A percentile compares a stretch with the other conserved stretches of the same genome.
Evolutionary conservation across 148 eudicot species (phyloP).

Genomic region (Fagopyrum homotropicum): DNA sequence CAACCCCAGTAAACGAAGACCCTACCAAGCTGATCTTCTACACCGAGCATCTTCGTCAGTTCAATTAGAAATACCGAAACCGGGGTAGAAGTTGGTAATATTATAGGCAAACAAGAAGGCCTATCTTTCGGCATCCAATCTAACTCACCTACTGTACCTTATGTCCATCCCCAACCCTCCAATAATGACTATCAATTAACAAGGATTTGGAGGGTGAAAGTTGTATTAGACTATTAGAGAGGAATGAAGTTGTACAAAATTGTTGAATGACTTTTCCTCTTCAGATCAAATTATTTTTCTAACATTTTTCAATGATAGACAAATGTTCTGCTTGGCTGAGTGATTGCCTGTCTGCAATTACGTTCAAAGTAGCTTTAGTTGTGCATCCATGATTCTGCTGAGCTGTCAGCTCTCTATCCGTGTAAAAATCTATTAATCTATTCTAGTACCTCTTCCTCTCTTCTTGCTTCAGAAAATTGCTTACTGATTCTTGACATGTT

Average conservation of each 20-base stretch:
- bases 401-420: not conserved
- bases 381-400: not conserved
- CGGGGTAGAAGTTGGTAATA: too few relatives aligned
- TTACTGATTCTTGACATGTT: not conserved
- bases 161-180: too few relatives aligned
- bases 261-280: not conserved
- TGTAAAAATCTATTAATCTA: not conserved
- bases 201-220: not conserved
- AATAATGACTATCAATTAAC: too few relatives aligned
- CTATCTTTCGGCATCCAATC: too few relatives aligned
- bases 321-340: not conserved
- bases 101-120: too few relatives aligned
- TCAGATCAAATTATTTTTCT: not conserved
- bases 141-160: too few relatives aligned
- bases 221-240: not conserved
- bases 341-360: not conserved
- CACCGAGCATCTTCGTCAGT: too few relatives aligned
- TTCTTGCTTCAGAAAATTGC: not conserved
- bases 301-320: too few relatives aligned
- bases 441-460: not conserved
- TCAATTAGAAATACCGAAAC: too few relatives aligned
- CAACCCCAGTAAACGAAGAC: too few relatives aligned
- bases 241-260: not conserved
- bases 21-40: too few relatives aligned
- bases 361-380: not conserved